Base-by-base conservation (phyloP, 1,284 basidiomycete genomes). In the Ganoderma meredithae region DNA sequence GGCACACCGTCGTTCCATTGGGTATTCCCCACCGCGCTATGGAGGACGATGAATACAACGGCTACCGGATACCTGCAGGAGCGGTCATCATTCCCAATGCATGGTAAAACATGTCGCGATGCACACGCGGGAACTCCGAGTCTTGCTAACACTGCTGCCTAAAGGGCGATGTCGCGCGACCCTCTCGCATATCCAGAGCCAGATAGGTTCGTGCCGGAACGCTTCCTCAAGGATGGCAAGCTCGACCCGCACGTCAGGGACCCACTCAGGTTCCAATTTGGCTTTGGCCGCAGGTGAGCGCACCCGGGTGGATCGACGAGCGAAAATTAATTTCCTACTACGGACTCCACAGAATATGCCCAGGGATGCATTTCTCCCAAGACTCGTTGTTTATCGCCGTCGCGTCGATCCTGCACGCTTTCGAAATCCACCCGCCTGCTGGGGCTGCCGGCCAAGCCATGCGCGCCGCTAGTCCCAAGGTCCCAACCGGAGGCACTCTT, bases 81-180 rank as follows among this genome's bases (percentile, higher is more conserved):
- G 33, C 66, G 1, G 49, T 64, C 8, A 25, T 72, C 58, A 47
- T 69, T 19, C 25, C 69, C 1, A 72, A 72, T 22, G 61, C 55
- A 9, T 68, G 69, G 71, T 71, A 44, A 13, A 52, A 22, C 3
- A 2, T 12, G 19, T 58, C 36, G 33, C 9, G 8, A 19, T n/a
- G 19, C 22, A 25, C 22, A n/a, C n/a, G n/a, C n/a, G n/a, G n/a
- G n/a, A n/a, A n/a, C n/a, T n/a, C n/a, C n/a, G n/a, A n/a, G n/a
- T n/a, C n/a, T n/a, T n/a, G n/a, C n/a, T n/a, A n/a, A n/a, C n/a
- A n/a, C n/a, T n/a, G n/a, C n/a, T n/a, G n/a, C n/a, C n/a, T n/a
- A n/a, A n/a, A n/a, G n/a, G n/a, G 76, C 71, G 12, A 74, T 78
- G 64, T 65, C 72, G 33, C 71, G 71, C 27, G 73, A 77, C 65